Evolutionary conservation across 169 alveolate genomes (phyloP), one percentile per base, ranked within the genome.

Genomic region (Plasmodium gaboni): DNA sequence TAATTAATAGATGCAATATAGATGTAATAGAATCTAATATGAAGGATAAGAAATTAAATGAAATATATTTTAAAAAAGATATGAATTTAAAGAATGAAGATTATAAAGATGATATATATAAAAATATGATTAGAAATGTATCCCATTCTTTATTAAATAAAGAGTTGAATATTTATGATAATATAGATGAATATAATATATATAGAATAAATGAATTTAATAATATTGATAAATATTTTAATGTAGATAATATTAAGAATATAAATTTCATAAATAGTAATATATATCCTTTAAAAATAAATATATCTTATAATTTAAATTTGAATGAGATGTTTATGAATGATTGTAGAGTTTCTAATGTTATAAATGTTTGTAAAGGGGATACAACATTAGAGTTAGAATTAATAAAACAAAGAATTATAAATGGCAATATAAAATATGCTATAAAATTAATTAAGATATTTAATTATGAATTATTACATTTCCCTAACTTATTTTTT

Each of bases 321-420:
- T 48, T 78, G 10, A 78, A 64, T 51, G 89, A 78, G 4, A 64
- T 78, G 3, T 44, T 78, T 15, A 65, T 64, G 24, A 65, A 38
- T 44, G 89, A 78, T 57, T 22, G 59, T 22, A 19, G 55, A 24
- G 48, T 64, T 22, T 55, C 78, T 12, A 68, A 78, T 69, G 2
- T 50, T 17, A 63, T 78, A 2, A 71, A 78, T 10, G 1, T 57
- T 13, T 78, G 89, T 57, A 78, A 51, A 42, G 89, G 89, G 2
- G 73, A 78, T 46, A 78, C 1, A 78, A 78, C 89, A 19, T 57
- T 78, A 57, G 89, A 78, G 55, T 44, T 78, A 46, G 89, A 78
- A 65, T 59, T 78, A 24, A 78, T 78, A 1, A 78, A 78, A 57
- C 89, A 78, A 42, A 55, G 67, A 13, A 50, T 78, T 28, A 50